Base-by-base conservation (phyloP, 148 eudicot species). In the Tetragonia tetragonoides region DNA sequence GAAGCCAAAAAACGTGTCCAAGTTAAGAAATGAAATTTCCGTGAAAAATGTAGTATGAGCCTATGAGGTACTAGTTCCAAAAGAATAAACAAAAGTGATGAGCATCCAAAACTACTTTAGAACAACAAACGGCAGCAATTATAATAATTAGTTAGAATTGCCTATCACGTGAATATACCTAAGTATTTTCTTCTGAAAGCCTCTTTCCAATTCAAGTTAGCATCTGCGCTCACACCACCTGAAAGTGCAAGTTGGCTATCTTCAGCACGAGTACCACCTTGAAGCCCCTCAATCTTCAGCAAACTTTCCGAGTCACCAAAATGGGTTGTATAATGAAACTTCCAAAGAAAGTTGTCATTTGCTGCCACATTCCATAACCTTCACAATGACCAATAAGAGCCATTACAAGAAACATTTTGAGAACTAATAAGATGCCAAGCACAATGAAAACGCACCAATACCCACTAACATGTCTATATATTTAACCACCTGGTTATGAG, bases 311-410 rank as follows among this genome's bases (percentile, higher is more conserved):
- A 79, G 75, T 80, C 74, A 20, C 81, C 86, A 83, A 92, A 91
- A 79, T 83, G 85, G 78, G 75, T 59, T 61, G 11, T 40, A 78
- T 89, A 83, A 41, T 86, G 87, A 40, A 80, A 62, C 78, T 84
- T 73, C 99, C 99, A 95, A 42, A 95, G 77, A 74, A 72, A 78
- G 76, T 89, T 83, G 77, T 95, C 97, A 73, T 67, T 85, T 38
- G 97, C 90, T 63, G 93, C 91, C 34, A 54, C 82, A 85, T 88
- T 89, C 99, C 99, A 95, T 57, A 87, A 85, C 89, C 99, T 95
- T 77, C 74, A 77, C 67, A 87, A 24, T 28, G 68, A 81, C 64
- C 71, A 81, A 10, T 39, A 78, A 66, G 60, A 63, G 68, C 23
- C 54, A 63, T 57, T 67, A 56, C n/a, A 39, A 37, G 37, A 53